A percentile compares a stretch with the other conserved stretches of the same genome.
These are phyloP conservation scores for Termitomyces sp. DNA, from an alignment of 768 basidiomycete genomes.

Conservation along the genomic window DNA sequence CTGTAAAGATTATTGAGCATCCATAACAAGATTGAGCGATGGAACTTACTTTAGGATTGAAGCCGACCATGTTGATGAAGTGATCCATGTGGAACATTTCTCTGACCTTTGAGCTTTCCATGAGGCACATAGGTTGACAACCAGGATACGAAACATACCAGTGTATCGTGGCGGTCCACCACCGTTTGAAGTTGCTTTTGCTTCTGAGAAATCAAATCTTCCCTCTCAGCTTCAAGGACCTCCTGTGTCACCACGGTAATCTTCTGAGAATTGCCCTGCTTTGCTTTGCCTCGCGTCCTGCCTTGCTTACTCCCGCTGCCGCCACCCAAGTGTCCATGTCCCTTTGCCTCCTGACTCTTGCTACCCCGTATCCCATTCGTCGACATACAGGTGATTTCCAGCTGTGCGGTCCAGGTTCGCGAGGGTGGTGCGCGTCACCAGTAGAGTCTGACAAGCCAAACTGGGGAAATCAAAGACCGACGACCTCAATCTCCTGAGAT, in stretches of 20 bases:
- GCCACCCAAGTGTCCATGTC: slow-evolving; percentile 5
- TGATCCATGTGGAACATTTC: slow-evolving; percentile 88
- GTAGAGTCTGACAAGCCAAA: slow-evolving; percentile 8
- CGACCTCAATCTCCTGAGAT: slow-evolving; percentile 59
- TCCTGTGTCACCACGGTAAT: slow-evolving; percentile 18
- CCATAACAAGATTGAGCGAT: neutral
- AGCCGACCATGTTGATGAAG: slow-evolving; percentile 71
- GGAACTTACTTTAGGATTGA: slow-evolving; percentile 63
- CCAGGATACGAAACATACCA: slow-evolving; percentile 48
- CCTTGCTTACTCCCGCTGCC: slow-evolving; percentile 14
- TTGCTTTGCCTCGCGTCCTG: slow-evolving; percentile 17
- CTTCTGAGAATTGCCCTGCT: slow-evolving; percentile 6
- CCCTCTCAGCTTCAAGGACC: slow-evolving; percentile 31
- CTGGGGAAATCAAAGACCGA: slow-evolving; percentile 6
- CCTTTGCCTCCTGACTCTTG: slow-evolving; percentile 3
- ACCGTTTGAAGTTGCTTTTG: slow-evolving; percentile 57
- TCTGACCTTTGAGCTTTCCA: slow-evolving; percentile 51
- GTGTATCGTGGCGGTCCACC: slow-evolving; percentile 63
- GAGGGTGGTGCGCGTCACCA: slow-evolving; percentile 6
- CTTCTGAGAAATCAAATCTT: slow-evolving; percentile 51
- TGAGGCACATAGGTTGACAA: slow-evolving; percentile 1
- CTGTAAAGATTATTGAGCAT: slow-evolving; percentile 30
- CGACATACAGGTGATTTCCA: slow-evolving; percentile 5
- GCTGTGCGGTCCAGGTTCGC: slow-evolving; percentile 6
- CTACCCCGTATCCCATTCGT: slow-evolving; percentile 11